Evolutionary conservation across 2,329 filamentous ascomycete genomes (phyloP), one percentile per base, ranked within the genome.

Genomic region (Claviceps sp.): DNA sequence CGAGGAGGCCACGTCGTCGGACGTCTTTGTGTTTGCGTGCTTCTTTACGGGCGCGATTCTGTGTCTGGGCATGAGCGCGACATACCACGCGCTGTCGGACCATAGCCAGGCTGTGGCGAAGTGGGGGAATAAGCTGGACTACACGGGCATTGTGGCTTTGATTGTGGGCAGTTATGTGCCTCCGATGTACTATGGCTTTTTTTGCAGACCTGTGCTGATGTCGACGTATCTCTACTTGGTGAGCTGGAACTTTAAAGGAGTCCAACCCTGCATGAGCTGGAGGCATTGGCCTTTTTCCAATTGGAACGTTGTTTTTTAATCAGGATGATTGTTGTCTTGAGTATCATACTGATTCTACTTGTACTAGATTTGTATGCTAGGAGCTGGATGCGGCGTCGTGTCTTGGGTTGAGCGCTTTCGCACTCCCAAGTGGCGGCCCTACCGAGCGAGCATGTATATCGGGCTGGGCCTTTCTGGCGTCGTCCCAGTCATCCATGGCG

Each of bases 161-260:
- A 97, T 97, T 54, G 87, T 91, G 58, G 93, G 93, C 6, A 91
- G 85, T 64, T 95, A 91, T 63, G 80, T 97, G 46, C 90, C 93
- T 2, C 85, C 87, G 48, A 68, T 98, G 54, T 93, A 88, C 67
- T 95, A 94, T 66, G 89, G 85, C 3, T 89, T 95, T 65, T 87
- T 80, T 61, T 89, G 84, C 61, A 71, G 82, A 56, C 79, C 81
- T 3, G 61, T 65, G 7, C 65, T 91, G 60, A 81, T 89, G 70
- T 73, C 71, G 44, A 64, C 77, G 2, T 97, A 97, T 66, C 82
- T 90, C 72, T 77, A 73, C 14, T 82, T 88, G 76, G 87, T 89
- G 63, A 66, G 77, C 71, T 43, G 24, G 4, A n/a, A 41, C 22
- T 44, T 14, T 13, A 22, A 16, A 10, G 4, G n/a, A 4, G 30